Conservation (phyloP, 1,284 basidiomycete genomes). For the Ceratobasidium sp. region DNA sequence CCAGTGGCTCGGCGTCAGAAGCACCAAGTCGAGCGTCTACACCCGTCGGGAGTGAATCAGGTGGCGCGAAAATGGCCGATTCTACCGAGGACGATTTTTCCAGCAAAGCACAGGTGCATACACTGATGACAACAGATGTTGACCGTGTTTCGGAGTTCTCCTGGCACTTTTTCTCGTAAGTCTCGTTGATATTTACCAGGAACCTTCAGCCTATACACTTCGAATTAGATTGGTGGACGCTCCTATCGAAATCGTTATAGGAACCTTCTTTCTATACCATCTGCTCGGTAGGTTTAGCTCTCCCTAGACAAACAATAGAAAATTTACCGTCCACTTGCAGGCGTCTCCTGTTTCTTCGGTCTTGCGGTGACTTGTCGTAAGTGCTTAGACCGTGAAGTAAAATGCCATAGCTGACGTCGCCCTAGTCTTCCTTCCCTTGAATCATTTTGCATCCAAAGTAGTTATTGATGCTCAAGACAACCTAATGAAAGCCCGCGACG, state of each 20-base stretch:
- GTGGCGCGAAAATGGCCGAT: constrained; percentile 51
- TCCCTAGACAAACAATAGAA: not conserved
- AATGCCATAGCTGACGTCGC: not conserved
- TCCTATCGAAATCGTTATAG: constrained; percentile 86
- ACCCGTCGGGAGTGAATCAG: constrained; percentile 46
- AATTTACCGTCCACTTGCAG: constrained; percentile 48
- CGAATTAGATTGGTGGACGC: constrained; percentile 66
- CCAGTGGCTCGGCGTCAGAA: constrained; percentile 47
- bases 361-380: constrained; percentile 75
- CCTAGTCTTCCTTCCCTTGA: constrained; percentile 81
- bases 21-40: constrained; percentile 44
- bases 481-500: constrained; percentile 91
- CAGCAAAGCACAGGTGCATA: constrained; percentile 91
- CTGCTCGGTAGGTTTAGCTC: constrained; percentile 71
- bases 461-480: constrained; percentile 87
- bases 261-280: constrained; percentile 80
- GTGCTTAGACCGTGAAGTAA: constrained; percentile 34
- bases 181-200: constrained; percentile 49
- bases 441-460: constrained; percentile 86
- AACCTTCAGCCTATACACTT: not conserved
- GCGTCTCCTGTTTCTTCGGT: constrained; percentile 80
- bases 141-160: constrained; percentile 88
- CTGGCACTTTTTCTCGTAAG: constrained; percentile 77
- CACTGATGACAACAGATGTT: constrained; percentile 88
- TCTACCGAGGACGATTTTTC: constrained; percentile 74